A percentile compares a stretch with the other conserved stretches of the same genome.
Conservation (phyloP, 257 asterid genomes). For the Coffea eugenioides region DNA sequence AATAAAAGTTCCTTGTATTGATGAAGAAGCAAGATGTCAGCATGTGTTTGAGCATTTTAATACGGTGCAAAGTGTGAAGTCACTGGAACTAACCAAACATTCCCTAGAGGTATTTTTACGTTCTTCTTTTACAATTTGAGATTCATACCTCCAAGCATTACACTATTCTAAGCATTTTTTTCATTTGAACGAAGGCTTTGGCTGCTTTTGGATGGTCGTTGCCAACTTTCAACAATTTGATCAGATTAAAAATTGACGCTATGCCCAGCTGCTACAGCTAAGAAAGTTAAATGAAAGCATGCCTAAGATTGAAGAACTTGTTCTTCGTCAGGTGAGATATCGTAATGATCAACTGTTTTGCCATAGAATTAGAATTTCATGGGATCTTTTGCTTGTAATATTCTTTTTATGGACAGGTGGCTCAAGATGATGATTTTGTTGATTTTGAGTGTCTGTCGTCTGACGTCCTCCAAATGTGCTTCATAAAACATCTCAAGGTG, state of each 20-base stretch:
- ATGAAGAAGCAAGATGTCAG: too few relatives aligned
- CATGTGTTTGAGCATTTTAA: slow-evolving; percentile 1
- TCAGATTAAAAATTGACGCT: background rate
- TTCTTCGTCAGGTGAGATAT: background rate
- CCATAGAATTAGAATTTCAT: background rate
- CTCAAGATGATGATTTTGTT: background rate
- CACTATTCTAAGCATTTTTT: background rate
- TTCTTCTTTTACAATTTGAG: background rate
- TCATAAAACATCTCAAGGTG: background rate
- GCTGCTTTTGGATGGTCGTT: background rate
- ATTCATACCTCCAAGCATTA: background rate
- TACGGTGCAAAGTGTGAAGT: background rate
- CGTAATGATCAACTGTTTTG: background rate
- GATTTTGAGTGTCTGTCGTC: background rate
- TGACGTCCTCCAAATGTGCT: background rate
- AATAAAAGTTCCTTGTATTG: background rate
- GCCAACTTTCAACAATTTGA: slow-evolving; percentile 2
- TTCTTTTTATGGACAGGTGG: background rate
- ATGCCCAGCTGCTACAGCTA: background rate
- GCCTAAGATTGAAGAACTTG: background rate
- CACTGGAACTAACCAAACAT: background rate
- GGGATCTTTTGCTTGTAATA: background rate
- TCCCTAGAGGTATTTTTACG: background rate
- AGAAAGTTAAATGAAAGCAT: background rate
- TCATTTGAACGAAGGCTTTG: background rate